phyloP scores from a whole-genome alignment of 2,329 filamentous ascomycete genomes.

The Venturiaceae sp. region DNA sequence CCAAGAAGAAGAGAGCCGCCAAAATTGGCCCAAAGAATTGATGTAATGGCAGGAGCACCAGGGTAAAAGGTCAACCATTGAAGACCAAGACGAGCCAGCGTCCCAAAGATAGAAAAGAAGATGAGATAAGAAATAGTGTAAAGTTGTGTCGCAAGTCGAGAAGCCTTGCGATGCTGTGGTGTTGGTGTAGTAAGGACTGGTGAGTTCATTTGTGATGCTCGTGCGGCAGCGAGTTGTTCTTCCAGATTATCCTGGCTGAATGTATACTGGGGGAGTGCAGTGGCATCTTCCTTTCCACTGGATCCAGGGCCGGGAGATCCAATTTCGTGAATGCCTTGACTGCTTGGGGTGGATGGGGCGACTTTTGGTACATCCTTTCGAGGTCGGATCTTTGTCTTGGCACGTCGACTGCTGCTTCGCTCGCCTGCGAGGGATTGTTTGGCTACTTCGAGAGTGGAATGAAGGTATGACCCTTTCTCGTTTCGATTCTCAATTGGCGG shows the following conservation, averaged over 20 bases:
- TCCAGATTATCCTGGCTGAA: not conserved
- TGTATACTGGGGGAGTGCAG: not conserved
- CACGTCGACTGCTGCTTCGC: too few relatives aligned
- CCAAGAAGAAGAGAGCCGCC: slow-evolving; percentile 75
- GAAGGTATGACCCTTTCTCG: too few relatives aligned
- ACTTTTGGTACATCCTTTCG: too few relatives aligned
- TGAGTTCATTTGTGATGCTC: not conserved
- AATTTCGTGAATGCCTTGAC: too few relatives aligned
- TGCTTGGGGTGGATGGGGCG: too few relatives aligned
- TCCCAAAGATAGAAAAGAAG: slow-evolving; percentile 80
- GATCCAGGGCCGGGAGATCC: not conserved
- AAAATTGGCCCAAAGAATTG: slow-evolving; percentile 81
- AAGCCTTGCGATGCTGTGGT: not conserved
- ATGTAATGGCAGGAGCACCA: slow-evolving; percentile 63
- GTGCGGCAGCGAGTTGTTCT: not conserved
- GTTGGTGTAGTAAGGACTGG: not conserved
- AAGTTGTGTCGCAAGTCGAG: not conserved
- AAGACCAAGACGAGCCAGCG: slow-evolving; percentile 71
- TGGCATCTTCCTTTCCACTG: not conserved
- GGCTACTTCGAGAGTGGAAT: too few relatives aligned
- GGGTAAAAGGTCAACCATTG: slow-evolving; percentile 72
- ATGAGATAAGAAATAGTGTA: slow-evolving; percentile 53
- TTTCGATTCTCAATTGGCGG: too few relatives aligned
- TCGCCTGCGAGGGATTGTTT: too few relatives aligned
- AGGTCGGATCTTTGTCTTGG: too few relatives aligned